A percentile compares a stretch with the other conserved stretches of the same genome.
phyloP scores from a whole-genome alignment of 768 basidiomycete genomes.

The Auricularia sp. region DNA sequence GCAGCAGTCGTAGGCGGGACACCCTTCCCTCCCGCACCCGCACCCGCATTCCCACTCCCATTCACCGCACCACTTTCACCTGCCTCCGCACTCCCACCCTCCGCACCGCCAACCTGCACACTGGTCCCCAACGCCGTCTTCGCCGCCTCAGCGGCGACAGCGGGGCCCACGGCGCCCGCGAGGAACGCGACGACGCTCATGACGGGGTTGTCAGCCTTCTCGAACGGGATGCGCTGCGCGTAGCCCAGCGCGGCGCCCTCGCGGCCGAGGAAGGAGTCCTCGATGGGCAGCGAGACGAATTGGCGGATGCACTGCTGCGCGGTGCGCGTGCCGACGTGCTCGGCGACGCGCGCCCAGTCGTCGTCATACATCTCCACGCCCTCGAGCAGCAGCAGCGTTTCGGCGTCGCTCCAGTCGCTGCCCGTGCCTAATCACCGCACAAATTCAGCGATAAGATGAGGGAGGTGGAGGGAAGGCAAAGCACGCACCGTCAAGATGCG shows the following conservation, averaged over 20 bases:
- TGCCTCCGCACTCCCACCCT: conserved; percentile 9
- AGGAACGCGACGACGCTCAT: conserved; percentile 98
- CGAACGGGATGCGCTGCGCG: conserved; percentile 69
- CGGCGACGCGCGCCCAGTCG: conserved; percentile 88
- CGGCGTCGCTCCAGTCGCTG: conserved; percentile 84
- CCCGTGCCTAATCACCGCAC: conserved; percentile 23
- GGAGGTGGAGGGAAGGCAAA: conserved; percentile 24
- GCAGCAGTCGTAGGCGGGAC: conserved; percentile 70
- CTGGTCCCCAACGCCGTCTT: conserved; percentile 61
- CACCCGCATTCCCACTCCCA: conserved; percentile 15
- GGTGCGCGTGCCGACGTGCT: conserved; percentile 84
- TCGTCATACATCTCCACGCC: conserved; percentile 98
- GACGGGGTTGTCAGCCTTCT: conserved; percentile 93
- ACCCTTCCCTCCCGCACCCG: conserved; percentile 22
- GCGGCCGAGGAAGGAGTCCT: conserved; percentile 79
- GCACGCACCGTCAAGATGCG: not conserved
- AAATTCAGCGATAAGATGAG: too few species aligned
- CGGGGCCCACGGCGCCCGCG: conserved; percentile 82
- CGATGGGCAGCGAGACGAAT: conserved; percentile 93
- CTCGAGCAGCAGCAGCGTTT: conserved; percentile 81
- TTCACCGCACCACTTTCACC: conserved; percentile 15
- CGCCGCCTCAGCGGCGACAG: conserved; percentile 88
- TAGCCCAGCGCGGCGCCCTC: conserved; percentile 63
- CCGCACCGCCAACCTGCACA: conserved; percentile 48
- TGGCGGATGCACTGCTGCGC: conserved; percentile 93